Conservation (phyloP, 1,284 basidiomycete genomes). For the Amylostereum areolatum region DNA sequence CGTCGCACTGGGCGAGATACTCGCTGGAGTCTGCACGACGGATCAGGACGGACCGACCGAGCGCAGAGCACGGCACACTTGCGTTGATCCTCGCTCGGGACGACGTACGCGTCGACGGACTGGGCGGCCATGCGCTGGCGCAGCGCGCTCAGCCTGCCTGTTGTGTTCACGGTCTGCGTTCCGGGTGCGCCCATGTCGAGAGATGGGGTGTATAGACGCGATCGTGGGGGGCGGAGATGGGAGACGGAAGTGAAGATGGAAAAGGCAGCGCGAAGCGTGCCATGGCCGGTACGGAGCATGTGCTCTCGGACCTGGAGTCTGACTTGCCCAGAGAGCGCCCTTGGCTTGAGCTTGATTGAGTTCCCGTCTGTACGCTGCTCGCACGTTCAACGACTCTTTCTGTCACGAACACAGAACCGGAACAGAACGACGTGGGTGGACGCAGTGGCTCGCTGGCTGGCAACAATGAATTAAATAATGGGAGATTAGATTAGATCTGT, state of each 20-base stretch:
- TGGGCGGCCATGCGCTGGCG: conserved; percentile 63
- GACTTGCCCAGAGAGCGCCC: too few species aligned
- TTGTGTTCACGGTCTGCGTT: conserved; percentile 55
- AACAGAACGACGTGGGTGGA: too few species aligned
- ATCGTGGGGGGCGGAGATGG: background rate
- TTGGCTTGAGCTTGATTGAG: too few species aligned
- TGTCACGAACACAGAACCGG: too few species aligned
- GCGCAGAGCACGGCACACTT: conserved; percentile 24
- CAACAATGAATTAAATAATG: too few species aligned
- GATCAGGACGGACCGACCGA: background rate
- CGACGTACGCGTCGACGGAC: conserved; percentile 64
- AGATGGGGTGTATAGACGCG: background rate
- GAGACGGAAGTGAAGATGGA: conserved; percentile 5
- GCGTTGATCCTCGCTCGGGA: conserved; percentile 89
- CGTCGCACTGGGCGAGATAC: conserved; percentile 81
- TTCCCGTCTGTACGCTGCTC: too few species aligned
- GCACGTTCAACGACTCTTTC: too few species aligned
- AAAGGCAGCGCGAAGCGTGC: background rate
- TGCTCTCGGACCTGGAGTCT: background rate
- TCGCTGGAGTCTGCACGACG: conserved; percentile 76
- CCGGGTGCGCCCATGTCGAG: conserved; percentile 24
- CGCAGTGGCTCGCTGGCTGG: too few species aligned
- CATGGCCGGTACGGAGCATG: conserved; percentile 8
- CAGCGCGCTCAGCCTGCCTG: conserved; percentile 51
- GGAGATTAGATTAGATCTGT: too few species aligned